Evolutionary conservation across 2,329 filamentous ascomycete species (phyloP).

Genomic region (Parastagonospora nodorum): DNA sequence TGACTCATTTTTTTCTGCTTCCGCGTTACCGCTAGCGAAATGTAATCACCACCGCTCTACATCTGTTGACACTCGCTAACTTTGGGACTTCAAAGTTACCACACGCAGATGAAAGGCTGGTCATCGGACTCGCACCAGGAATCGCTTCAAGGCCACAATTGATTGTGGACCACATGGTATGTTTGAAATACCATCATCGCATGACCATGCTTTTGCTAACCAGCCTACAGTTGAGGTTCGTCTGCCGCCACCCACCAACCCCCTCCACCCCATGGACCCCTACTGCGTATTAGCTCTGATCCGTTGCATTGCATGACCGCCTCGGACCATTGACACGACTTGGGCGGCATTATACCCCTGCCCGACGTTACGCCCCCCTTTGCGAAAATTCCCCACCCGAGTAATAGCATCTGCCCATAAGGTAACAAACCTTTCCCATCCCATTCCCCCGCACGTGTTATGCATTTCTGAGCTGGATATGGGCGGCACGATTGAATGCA

Average conservation of each 20-base stretch:
- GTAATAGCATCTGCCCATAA: background rate
- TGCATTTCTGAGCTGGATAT: background rate
- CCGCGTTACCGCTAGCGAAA: conserved; percentile 30
- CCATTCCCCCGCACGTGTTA: background rate
- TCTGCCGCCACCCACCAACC: background rate
- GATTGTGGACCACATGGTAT: conserved; percentile 1
- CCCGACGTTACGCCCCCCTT: too few relatives aligned
- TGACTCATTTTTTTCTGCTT: conserved; percentile 22
- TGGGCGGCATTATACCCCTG: too few relatives aligned
- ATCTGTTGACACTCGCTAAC: conserved; percentile 3
- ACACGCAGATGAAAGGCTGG: conserved; percentile 4
- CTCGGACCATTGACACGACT: background rate
- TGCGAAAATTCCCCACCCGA: too few relatives aligned
- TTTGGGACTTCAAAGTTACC: conserved; percentile 12
- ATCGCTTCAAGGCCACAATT: background rate
- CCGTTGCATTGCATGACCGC: conserved; percentile 1
- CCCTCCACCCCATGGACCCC: background rate
- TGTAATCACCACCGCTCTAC: conserved; percentile 33
- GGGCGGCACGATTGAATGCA: background rate
- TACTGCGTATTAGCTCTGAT: conserved; percentile 7
- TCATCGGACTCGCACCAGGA: conserved; percentile 22
- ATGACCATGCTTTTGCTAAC: background rate
- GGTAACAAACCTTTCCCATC: background rate
- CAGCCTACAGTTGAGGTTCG: conserved; percentile 4
- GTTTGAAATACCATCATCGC: background rate